Evolutionary conservation across 306 rosid genomes (phyloP), one percentile per base, ranked within the genome.

Genomic region (Sphenostylis stenocarpa): DNA sequence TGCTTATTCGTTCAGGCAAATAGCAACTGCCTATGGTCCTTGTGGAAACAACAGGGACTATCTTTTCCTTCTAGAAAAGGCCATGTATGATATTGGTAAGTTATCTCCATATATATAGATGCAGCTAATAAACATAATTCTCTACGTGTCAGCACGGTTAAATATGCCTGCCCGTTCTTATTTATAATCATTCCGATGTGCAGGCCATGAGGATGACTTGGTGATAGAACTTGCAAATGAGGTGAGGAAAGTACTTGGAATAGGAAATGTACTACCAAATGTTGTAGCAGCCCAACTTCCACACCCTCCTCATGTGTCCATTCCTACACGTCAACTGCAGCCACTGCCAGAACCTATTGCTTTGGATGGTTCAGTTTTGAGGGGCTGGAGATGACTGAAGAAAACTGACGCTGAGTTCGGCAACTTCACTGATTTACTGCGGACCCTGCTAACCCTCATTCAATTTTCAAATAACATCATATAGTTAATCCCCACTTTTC

Each of bases 11-110:
- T 78, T 44, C 91, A 95, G 99, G 76, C 97, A 96, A 93, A 96
- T 96, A 70, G 98, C 99, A 66, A 89, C 97, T 53, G 98, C 99
- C 16, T 7, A n/a, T 77, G 99, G 99, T 1, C 99, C 99, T n/a
- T 92, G 94, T 19, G 99, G 99, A 67, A 91, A 96, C 83, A 96
- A 92, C 41, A 85, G 91, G 57, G 98, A 96, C 70, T 96, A 96
- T 48, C 44, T 96, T 70, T 96, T 96, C 81, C 86, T 72, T 51
- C 69, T 96, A 56, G 98, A 96, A 80, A 96, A 89, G 77, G 98
- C 99, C 73, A 47, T 92, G 99, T 68, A 67, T 70, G 93, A 86
- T 77, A 90, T 96, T 15, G 98, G 99, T 96, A 73, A 81, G 86
- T 82, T 31, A 11, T 70, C 11, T 80, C 73, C 10, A 23, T 5